Base-by-base conservation (phyloP, 176 grass and related monocot genomes). In the Phyllostachys edulis region DNA sequence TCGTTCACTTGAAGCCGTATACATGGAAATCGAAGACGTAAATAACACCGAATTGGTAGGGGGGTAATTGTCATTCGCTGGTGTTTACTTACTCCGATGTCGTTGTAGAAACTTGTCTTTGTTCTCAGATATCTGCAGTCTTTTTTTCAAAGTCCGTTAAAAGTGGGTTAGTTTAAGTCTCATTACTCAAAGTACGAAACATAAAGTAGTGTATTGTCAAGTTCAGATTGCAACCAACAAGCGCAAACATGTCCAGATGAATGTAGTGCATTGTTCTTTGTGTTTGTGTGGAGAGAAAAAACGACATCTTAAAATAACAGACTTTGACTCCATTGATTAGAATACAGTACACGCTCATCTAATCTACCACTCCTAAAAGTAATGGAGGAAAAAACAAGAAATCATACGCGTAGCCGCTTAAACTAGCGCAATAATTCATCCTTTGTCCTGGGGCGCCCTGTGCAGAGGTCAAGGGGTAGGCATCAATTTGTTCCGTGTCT, bases 401-500 rank as follows among this genome's bases (percentile, higher is more conserved):
- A 77, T 71, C 82, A 23, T 63, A 76, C n/a, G 44, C n/a, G 44
- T 21, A 15, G 55, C 18, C 36, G 69, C 24, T 44, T 69, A 81
- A 85, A 76, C 56, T 65, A 86, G 13, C 4, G 79, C 84, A 86
- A 86, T 82, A 86, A 90, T 82, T 75, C 14, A 32, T 0, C 6
- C 5, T 45, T 45, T 63, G 81, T 83, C 80, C 40, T 18, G 55
- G 10, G 6, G 54, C 67, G 41, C 56, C 16, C 49, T 78, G 88
- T 78, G 84, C 88, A 78, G 47, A 73, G 88, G 88, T 90, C 84
- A 78, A 86, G 88, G 32, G 64, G 29, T 38, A 56, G 68, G 71
- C 77, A 55, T 61, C 82, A 8, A 24, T 63, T 46, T 66, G 42
- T 76, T 82, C 34, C 60, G 63, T 14, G 79, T 42, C 63, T 76